Conservation (phyloP, 805 yeast species). For the Candida lessepsii region DNA sequence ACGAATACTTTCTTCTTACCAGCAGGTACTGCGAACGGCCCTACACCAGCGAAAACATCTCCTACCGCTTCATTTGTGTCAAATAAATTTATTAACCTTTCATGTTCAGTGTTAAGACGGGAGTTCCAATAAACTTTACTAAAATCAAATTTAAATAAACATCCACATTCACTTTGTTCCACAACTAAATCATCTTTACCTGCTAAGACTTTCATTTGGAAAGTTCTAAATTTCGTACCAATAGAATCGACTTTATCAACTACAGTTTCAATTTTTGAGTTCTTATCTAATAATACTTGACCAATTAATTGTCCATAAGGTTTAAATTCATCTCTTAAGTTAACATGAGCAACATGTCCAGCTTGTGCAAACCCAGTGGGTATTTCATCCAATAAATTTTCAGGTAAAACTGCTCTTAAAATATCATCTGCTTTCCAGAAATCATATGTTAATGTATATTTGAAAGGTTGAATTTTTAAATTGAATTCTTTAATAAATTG, state of each 20-base stretch:
- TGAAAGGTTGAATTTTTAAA: conserved; percentile 51
- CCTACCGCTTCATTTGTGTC: conserved; percentile 72
- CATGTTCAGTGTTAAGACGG: conserved; percentile 90
- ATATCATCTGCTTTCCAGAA: conserved; percentile 93
- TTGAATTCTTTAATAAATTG: conserved; percentile 47
- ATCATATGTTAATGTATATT: conserved; percentile 59
- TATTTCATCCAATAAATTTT: conserved; percentile 59
- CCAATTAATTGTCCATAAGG: conserved; percentile 84
- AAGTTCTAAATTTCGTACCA: conserved; percentile 85
- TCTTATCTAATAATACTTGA: conserved; percentile 85
- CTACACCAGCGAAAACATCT: conserved; percentile 98
- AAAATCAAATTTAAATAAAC: conserved; percentile 84
- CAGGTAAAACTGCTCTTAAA: conserved; percentile 73
- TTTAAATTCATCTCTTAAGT: conserved; percentile 77
- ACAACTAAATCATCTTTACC: conserved; percentile 77
- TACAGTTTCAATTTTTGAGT: conserved; percentile 76
- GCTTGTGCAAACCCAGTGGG: conserved; percentile 92
- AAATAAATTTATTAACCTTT: conserved; percentile 64
- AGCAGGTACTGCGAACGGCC: conserved; percentile 97
- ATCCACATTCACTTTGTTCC: conserved; percentile 83
- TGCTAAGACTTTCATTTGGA: conserved; percentile 90
- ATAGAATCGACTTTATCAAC: conserved; percentile 89
- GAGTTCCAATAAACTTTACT: conserved; percentile 97
- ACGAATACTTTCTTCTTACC: conserved; percentile 79
- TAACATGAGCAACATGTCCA: conserved; percentile 94